Percentiles rank a stretch among this genome's conserved stretches.
These are phyloP conservation scores for Paecilomyces niveus DNA, from an alignment of 2,329 filamentous ascomycete species.

Conservation along the genomic window DNA sequence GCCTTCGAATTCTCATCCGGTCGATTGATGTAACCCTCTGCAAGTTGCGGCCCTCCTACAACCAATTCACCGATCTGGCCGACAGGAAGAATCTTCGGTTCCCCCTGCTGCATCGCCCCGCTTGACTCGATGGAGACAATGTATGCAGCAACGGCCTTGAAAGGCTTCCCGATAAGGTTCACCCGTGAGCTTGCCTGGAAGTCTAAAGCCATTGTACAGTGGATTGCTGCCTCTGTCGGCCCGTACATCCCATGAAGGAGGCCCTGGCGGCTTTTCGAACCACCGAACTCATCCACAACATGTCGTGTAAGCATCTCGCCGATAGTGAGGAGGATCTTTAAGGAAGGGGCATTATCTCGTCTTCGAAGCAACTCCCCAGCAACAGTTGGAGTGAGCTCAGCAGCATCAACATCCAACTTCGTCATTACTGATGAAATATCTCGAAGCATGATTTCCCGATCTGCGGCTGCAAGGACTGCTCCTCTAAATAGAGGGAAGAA, in stretches of 20 bases:
- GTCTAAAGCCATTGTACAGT: conserved; percentile 68
- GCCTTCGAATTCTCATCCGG: conserved; percentile 64
- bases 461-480: conserved; percentile 64
- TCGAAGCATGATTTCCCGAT: conserved; percentile 62
- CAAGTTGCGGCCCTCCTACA: conserved; percentile 72
- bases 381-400: conserved; percentile 83
- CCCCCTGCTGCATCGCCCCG: conserved; percentile 5
- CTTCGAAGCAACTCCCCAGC: conserved; percentile 66
- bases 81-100: conserved; percentile 51
- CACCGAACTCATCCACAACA: conserved; percentile 74
- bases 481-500: conserved; percentile 79
- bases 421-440: conserved; percentile 65
- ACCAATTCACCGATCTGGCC: conserved; percentile 73
- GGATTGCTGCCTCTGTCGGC: conserved; percentile 84
- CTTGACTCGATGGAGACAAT: conserved; percentile 49
- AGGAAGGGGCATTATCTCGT: conserved; percentile 58
- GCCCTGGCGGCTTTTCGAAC: conserved; percentile 43
- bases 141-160: conserved; percentile 75
- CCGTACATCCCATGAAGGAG: conserved; percentile 92
- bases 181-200: conserved; percentile 53
- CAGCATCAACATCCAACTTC: conserved; percentile 65
- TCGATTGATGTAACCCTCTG: conserved; percentile 74
- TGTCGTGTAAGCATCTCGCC: conserved; percentile 82
- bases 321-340: conserved; percentile 74
- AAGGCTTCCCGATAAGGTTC: conserved; percentile 66